These are phyloP conservation scores for Fusarium illudens DNA, from an alignment of 2,329 filamentous ascomycete genomes.

Conservation along the genomic window DNA sequence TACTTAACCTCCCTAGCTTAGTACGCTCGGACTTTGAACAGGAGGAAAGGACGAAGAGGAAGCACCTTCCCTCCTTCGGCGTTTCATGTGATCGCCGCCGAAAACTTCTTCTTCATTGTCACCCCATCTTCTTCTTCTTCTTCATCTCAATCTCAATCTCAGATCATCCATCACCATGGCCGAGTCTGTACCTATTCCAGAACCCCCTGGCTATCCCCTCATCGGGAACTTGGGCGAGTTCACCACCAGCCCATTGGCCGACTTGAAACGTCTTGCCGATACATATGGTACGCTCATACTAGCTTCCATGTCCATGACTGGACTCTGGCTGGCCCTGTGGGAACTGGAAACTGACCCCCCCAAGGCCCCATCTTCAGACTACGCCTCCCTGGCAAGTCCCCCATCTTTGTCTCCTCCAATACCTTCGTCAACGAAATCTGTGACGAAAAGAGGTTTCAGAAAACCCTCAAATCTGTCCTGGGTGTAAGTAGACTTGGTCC, in stretches of 20 bases:
- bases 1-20: neutral
- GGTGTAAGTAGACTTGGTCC: slow-evolving; percentile 39
- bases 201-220: slow-evolving; percentile 69
- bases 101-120: neutral
- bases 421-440: slow-evolving; percentile 70
- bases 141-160: neutral
- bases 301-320: neutral
- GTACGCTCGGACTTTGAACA: neutral
- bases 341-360: neutral
- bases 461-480: slow-evolving; percentile 61
- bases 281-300: slow-evolving; percentile 65
- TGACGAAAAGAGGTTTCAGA: slow-evolving; percentile 72
- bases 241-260: slow-evolving; percentile 64
- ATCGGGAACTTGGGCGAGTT: slow-evolving; percentile 73
- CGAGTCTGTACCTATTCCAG: slow-evolving; percentile 62
- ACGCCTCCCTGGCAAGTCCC: slow-evolving; percentile 18
- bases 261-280: slow-evolving; percentile 66
- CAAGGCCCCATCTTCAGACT: slow-evolving; percentile 37
- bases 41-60: neutral
- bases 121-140: neutral
- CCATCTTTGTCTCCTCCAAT: slow-evolving; percentile 60
- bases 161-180: slow-evolving; percentile 43
- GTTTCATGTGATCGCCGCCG: neutral
- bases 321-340: neutral
- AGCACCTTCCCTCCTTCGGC: neutral